Percentiles rank a stretch among this genome's conserved stretches.
phyloP scores from a whole-genome alignment of 257 asterid species.

The Primulina huaijiensis region DNA sequence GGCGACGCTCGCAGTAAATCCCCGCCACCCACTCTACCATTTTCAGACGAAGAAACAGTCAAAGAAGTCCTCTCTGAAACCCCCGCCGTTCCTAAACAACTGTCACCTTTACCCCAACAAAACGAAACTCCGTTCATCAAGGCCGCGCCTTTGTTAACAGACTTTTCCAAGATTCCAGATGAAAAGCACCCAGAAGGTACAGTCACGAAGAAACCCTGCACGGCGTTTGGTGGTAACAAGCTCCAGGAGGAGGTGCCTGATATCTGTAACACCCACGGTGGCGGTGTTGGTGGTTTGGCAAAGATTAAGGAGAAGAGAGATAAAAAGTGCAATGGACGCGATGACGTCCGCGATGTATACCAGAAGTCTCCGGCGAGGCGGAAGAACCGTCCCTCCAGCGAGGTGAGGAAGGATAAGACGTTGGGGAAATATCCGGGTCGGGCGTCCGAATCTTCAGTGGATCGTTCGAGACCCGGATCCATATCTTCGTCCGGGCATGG shows the following conservation, averaged over 20 bases:
- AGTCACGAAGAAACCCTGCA: constrained; percentile 27
- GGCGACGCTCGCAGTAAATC: constrained; percentile 30
- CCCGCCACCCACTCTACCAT: constrained; percentile 46
- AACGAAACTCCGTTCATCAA: constrained; percentile 36
- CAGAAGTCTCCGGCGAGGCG: constrained; percentile 50
- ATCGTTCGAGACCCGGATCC: constrained; percentile 37
- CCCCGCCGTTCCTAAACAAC: constrained; percentile 34
- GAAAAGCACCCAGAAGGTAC: constrained; percentile 24
- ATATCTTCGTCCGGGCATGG: constrained; percentile 28
- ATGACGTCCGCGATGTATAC: constrained; percentile 23
- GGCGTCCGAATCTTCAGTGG: constrained; percentile 49
- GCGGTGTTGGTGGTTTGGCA: constrained; percentile 29
- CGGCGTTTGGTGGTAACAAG: constrained; percentile 27
- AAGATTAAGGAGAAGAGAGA: constrained; percentile 31
- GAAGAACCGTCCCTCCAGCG: constrained; percentile 42
- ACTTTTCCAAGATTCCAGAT: background rate
- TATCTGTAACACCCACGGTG: constrained; percentile 35
- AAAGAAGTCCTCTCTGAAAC: constrained; percentile 76
- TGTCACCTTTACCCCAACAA: background rate
- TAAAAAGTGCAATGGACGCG: background rate
- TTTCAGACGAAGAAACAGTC: constrained; percentile 57
- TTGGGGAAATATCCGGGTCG: constrained; percentile 51
- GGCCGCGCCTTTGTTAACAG: constrained; percentile 31
- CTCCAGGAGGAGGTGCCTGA: constrained; percentile 35
- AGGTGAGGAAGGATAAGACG: constrained; percentile 26